phyloP scores from a whole-genome alignment of 1,139 yeast genomes.

The Taiozyma sp. region DNA sequence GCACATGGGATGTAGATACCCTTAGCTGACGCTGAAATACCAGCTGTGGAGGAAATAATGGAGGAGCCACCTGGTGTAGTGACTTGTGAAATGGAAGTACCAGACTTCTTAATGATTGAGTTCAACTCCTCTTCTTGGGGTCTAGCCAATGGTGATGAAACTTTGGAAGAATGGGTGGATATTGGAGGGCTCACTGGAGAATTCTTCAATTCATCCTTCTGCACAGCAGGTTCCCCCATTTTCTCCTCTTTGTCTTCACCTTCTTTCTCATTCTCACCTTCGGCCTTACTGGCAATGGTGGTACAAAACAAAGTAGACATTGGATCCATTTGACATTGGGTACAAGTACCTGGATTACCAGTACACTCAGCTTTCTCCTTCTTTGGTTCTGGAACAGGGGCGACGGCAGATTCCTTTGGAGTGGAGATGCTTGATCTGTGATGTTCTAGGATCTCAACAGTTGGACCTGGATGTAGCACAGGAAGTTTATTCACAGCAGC shows the following conservation, averaged over 20 bases:
- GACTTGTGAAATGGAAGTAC: neutral
- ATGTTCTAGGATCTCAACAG: constrained; percentile 36
- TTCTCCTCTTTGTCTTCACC: constrained; percentile 4
- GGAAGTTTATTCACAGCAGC: constrained; percentile 35
- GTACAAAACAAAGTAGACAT: constrained; percentile 88
- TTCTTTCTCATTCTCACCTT: constrained; percentile 16
- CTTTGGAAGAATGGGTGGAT: constrained; percentile 21
- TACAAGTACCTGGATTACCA: constrained; percentile 85
- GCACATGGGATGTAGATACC: constrained; percentile 80
- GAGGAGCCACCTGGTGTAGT: constrained; percentile 11
- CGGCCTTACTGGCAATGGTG: constrained; percentile 62
- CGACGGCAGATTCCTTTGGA: constrained; percentile 15
- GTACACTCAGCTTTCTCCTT: constrained; percentile 41
- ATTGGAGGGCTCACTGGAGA: constrained; percentile 25
- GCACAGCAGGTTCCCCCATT: neutral
- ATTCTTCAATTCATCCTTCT: constrained; percentile 5
- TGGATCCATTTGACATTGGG: constrained; percentile 81
- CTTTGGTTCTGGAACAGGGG: constrained; percentile 7
- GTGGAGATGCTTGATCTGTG: constrained; percentile 20
- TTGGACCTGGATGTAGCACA: constrained; percentile 66
- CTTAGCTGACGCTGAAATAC: constrained; percentile 8
- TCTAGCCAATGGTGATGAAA: constrained; percentile 18
- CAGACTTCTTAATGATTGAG: constrained; percentile 14
- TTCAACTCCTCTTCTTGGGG: constrained; percentile 21
- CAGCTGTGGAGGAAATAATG: neutral